Percentiles rank a stretch among this genome's conserved stretches.
Evolutionary conservation across 805 yeast genomes (phyloP).

Genomic region (Tetrapisispora iriomotensis): DNA sequence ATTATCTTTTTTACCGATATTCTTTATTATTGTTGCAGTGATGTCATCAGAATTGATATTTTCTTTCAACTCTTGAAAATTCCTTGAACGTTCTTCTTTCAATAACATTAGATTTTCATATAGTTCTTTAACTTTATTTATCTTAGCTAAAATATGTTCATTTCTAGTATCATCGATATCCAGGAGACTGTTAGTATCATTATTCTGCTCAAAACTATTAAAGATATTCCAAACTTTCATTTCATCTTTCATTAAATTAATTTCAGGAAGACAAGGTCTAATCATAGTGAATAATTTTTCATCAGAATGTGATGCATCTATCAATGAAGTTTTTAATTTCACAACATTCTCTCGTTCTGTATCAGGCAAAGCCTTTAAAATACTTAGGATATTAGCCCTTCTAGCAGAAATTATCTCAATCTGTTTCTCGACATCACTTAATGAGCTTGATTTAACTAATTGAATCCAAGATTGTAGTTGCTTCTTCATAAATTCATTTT

Average conservation of each 20-base stretch:
- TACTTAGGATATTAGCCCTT: conserved; percentile 31
- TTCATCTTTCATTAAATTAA: conserved; percentile 38
- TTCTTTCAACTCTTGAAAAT: conserved; percentile 55
- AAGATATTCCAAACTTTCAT: conserved; percentile 33
- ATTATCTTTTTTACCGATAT: conserved; percentile 46
- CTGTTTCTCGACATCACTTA: conserved; percentile 23
- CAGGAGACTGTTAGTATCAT: conserved; percentile 36
- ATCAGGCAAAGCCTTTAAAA: conserved; percentile 27
- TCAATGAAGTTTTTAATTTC: conserved; percentile 46
- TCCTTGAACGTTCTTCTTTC: conserved; percentile 51
- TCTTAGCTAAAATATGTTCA: conserved; percentile 27
- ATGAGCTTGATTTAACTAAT: conserved; percentile 19
- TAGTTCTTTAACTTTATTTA: conserved; percentile 45
- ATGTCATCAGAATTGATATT: conserved; percentile 77
- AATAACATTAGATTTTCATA: conserved; percentile 53
- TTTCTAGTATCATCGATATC: conserved; percentile 53
- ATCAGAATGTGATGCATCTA: conserved; percentile 56
- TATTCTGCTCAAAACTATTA: conserved; percentile 13
- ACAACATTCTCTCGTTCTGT: conserved; percentile 47
- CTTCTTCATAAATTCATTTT: conserved; percentile 23
- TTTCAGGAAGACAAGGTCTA: conserved; percentile 33
- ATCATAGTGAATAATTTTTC: conserved; percentile 40
- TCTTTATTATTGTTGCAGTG: conserved; percentile 59
- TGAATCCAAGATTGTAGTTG: conserved; percentile 24
- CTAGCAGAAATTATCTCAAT: conserved; percentile 29